Evolutionary conservation across 352 stramenopile species (phyloP).

Genomic region (Phytophthora aleatoria): DNA sequence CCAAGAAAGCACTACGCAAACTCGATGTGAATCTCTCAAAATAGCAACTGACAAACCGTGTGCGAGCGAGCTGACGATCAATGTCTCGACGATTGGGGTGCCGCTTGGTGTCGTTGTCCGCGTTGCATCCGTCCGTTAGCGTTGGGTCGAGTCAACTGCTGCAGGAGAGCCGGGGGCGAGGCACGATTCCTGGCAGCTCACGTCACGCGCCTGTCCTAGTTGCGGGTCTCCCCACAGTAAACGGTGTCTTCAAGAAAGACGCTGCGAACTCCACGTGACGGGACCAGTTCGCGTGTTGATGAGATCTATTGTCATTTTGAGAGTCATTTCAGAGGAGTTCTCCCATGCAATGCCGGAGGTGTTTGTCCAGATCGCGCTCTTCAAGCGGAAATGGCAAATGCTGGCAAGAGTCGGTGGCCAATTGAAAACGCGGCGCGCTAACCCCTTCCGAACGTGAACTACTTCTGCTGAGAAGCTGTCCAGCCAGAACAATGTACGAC

Average conservation of each 20-base stretch:
- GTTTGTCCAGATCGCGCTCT: constrained; percentile 32
- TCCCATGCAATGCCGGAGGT: constrained; percentile 35
- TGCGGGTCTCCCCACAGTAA: constrained; percentile 3
- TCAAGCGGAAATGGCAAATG: constrained; percentile 49
- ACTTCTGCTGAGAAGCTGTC: constrained; percentile 60
- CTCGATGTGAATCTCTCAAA: neutral
- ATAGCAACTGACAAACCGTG: constrained; percentile 21
- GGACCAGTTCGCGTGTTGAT: neutral
- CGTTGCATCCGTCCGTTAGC: neutral
- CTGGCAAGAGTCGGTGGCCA: constrained; percentile 26
- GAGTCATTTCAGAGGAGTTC: constrained; percentile 3
- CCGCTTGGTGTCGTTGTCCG: constrained; percentile 5
- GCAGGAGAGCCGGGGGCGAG: neutral
- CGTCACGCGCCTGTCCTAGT: constrained; percentile 8
- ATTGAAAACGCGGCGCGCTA: constrained; percentile 52
- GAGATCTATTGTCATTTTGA: constrained; percentile 1
- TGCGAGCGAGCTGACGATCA: constrained; percentile 2
- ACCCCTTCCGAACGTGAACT: constrained; percentile 44
- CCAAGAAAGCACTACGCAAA: constrained; percentile 1
- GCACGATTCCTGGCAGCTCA: neutral
- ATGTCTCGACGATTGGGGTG: constrained; percentile 12
- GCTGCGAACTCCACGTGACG: constrained; percentile 11
- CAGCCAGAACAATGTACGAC: constrained; percentile 44
- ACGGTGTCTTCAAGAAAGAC: constrained; percentile 9
- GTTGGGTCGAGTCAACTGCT: constrained; percentile 4